Base-by-base conservation (phyloP, 495 filamentous ascomycete genomes). In the Polyplosphaeria fusca region DNA sequence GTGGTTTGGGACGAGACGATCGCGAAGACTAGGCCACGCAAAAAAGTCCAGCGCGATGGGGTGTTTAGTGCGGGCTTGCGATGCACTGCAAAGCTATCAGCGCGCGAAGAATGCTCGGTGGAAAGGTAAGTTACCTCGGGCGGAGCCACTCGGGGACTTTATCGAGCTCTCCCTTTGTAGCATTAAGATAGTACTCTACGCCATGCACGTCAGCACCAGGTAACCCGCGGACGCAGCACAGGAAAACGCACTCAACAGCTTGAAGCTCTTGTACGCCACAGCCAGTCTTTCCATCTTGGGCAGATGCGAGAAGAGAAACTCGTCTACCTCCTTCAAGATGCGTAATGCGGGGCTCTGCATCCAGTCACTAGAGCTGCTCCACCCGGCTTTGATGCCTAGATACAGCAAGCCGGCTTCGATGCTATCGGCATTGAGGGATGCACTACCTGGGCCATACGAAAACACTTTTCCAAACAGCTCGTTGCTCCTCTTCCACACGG, bases 401-500 rank as follows among this genome's bases (percentile, higher is more conserved):
- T 47, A 60, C 7, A 60, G 50, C 9, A 60, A 39, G 41, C 57
- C 57, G 13, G 57, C 57, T 49, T 60, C 57, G 20, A 60, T 32
- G 19, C 28, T 24, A 19, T 60, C 57, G 30, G 37, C 23, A 23
- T 54, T 54, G 9, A 55, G 57, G 32, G 43, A 20, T 9, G 43
- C 32, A 14, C 47, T 46, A 47, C 50, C 50, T 30, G 49, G 57
- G 22, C 57, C 30, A 32, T 54, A 48, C 22, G 24, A 41, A 22
- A 60, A 60, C 25, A 57, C 53, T 25, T 35, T 42, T 28, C 45
- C 53, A 49, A 48, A 48, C 20, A 48, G 20, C 53, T 50, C 53
- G 32, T 57, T 51, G 27, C 55, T 58, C 55, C 35, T 45, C 55
- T 55, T 61, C 58, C 58, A 61, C 5, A 63, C 58, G 7, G 59